Evolutionary conservation across 176 grass and related monocot species (phyloP).

Genomic region (Poa annua): DNA sequence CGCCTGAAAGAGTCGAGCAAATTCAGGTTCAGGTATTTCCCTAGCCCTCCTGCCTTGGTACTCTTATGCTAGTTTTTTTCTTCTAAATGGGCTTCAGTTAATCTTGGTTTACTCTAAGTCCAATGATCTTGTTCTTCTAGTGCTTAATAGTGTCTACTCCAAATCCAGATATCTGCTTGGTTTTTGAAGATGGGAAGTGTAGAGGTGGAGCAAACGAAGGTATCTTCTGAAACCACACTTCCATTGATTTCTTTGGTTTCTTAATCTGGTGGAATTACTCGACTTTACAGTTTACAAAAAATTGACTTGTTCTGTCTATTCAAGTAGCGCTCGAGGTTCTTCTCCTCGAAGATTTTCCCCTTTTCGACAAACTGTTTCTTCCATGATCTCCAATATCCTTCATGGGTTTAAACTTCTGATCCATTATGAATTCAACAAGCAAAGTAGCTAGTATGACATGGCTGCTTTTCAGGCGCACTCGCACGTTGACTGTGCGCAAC

Average conservation of each 20-base stretch:
- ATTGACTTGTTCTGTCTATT: background rate
- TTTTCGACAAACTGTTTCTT: background rate
- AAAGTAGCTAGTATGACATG: background rate
- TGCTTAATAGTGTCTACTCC: background rate
- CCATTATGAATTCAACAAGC: background rate
- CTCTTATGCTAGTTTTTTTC: background rate
- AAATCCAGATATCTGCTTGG: background rate
- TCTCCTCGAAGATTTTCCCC: background rate
- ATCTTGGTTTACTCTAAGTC: background rate
- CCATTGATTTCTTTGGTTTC: background rate
- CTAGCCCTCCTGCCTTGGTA: background rate
- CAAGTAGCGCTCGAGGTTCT: background rate
- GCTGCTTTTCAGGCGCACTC: slow-evolving; percentile 28
- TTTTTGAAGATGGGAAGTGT: slow-evolving; percentile 41
- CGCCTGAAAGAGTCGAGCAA: background rate
- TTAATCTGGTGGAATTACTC: background rate
- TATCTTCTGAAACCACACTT: slow-evolving; percentile 10
- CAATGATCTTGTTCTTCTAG: background rate
- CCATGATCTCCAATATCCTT: background rate
- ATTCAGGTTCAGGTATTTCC: slow-evolving; percentile 28
- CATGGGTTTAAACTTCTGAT: background rate
- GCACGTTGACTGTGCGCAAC: slow-evolving; percentile 26
- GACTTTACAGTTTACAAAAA: no score
- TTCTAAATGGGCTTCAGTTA: background rate
- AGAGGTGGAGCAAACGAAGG: slow-evolving; percentile 35